A percentile compares a stretch with the other conserved stretches of the same genome.
phyloP scores from a whole-genome alignment of 2,329 filamentous ascomycete genomes.

The Cladosporium sp. region DNA sequence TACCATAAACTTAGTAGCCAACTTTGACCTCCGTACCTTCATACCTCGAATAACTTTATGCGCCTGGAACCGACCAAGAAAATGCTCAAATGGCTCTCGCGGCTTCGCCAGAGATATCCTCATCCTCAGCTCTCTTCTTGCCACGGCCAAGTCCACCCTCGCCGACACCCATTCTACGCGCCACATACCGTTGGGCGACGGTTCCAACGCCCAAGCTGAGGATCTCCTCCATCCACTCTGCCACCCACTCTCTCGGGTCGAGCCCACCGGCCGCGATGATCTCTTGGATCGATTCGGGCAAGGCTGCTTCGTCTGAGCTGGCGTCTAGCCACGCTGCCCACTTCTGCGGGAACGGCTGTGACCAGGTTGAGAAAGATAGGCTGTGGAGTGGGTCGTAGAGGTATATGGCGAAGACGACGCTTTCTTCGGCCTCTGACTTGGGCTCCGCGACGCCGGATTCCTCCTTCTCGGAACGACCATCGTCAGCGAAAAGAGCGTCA shows the following conservation, averaged over 20 bases:
- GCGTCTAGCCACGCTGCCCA: conserved; percentile 94
- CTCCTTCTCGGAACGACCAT: conserved; percentile 35
- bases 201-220: conserved; percentile 74
- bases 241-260: conserved; percentile 93
- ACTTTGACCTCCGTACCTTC: neutral
- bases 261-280: conserved; percentile 73
- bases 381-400: conserved; percentile 85
- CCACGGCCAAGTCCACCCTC: conserved; percentile 65
- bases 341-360: conserved; percentile 74
- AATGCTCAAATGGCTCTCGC: conserved; percentile 47
- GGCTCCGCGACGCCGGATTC: conserved; percentile 45
- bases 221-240: conserved; percentile 92
- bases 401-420: conserved; percentile 71
- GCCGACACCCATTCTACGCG: conserved; percentile 90
- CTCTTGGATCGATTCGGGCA: conserved; percentile 81
- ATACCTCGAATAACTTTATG: neutral
- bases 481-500: conserved; percentile 63
- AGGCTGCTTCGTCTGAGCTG: conserved; percentile 42
- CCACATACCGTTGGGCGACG: conserved; percentile 92
- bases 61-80: neutral
- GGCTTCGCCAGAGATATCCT: conserved; percentile 56
- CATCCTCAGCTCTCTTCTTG: conserved; percentile 52
- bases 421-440: conserved; percentile 52
- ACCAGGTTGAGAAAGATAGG: conserved; percentile 78
- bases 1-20: neutral